A percentile compares a stretch with the other conserved stretches of the same genome.
phyloP scores from a whole-genome alignment of 2,329 filamentous ascomycete species.

The Fusarium humuli region DNA sequence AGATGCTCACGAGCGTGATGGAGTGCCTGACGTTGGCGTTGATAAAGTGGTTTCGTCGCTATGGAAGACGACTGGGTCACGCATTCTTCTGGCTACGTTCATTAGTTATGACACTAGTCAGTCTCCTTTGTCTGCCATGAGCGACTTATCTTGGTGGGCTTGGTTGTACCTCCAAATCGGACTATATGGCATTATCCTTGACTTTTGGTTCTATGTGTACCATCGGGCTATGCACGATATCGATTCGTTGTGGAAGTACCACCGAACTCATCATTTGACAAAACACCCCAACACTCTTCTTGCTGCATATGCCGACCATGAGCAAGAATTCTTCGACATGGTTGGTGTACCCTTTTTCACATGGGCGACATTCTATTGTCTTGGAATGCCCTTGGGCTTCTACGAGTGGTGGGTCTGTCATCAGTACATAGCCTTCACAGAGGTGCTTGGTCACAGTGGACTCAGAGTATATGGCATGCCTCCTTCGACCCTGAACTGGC shows the following conservation, averaged over 20 bases:
- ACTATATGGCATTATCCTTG: conserved; percentile 27
- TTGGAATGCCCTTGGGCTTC: conserved; percentile 23
- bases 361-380: conserved; percentile 11
- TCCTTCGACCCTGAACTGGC: conserved; percentile 13
- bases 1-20: conserved; percentile 24
- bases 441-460: conserved; percentile 29
- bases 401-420: conserved; percentile 37
- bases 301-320: conserved; percentile 28
- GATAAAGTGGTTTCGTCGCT: conserved; percentile 22
- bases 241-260: conserved; percentile 28
- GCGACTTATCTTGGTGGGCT: conserved; percentile 14
- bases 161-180: conserved; percentile 29
- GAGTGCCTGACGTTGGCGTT: conserved; percentile 23
- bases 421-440: conserved; percentile 34
- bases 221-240: conserved; percentile 37
- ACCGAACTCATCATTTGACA: conserved; percentile 31
- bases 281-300: conserved; percentile 31
- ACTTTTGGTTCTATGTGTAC: conserved; percentile 35
- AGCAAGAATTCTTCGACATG: conserved; percentile 38
- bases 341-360: conserved; percentile 27
- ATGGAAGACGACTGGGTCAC: conserved; percentile 6
- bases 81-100: conserved; percentile 15
- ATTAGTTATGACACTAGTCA: conserved; percentile 10
- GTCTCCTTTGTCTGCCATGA: conserved; percentile 8
- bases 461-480: conserved; percentile 24